Evolutionary conservation across 305 asterid genomes (phyloP).

Genomic region (Fraxinus sp.): DNA sequence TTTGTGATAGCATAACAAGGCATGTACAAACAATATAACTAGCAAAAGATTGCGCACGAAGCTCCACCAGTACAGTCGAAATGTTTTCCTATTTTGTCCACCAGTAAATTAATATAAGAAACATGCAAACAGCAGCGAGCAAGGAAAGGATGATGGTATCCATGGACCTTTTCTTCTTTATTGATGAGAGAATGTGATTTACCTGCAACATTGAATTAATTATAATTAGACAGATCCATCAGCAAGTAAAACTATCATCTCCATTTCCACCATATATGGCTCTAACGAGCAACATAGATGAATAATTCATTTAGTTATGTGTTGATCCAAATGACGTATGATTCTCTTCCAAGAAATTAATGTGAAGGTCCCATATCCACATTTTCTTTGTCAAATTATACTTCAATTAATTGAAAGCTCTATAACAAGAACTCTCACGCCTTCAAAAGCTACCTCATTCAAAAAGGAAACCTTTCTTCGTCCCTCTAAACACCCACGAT

Average conservation of each 20-base stretch:
- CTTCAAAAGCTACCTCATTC: not conserved
- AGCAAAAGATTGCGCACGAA: slow-evolving; percentile 26
- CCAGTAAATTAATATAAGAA: slow-evolving; percentile 85
- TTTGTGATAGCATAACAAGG: slow-evolving; percentile 30
- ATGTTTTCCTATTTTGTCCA: slow-evolving; percentile 62
- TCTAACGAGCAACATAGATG: not conserved
- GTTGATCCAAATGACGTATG: not conserved
- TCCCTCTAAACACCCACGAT: not conserved
- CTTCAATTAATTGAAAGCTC: not conserved
- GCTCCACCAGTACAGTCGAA: slow-evolving; percentile 21
- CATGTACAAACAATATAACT: slow-evolving; percentile 40
- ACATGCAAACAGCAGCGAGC: slow-evolving; percentile 83
- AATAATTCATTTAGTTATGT: not conserved
- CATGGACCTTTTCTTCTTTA: slow-evolving; percentile 94
- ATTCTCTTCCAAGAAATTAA: not conserved
- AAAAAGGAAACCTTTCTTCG: not conserved
- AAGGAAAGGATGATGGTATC: slow-evolving; percentile 85
- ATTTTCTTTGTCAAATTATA: not conserved
- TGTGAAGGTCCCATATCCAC: not conserved
- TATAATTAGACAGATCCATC: not conserved
- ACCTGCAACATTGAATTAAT: slow-evolving; percentile 50
- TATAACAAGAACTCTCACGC: not conserved
- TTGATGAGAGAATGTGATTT: slow-evolving; percentile 67
- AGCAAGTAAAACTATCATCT: not conserved
- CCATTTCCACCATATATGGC: slow-evolving; percentile 5